A percentile compares a stretch with the other conserved stretches of the same genome.
These are phyloP conservation scores for Plasmodium knowlesi DNA, from an alignment of 169 alveolate genomes.

Conservation along the genomic window DNA sequence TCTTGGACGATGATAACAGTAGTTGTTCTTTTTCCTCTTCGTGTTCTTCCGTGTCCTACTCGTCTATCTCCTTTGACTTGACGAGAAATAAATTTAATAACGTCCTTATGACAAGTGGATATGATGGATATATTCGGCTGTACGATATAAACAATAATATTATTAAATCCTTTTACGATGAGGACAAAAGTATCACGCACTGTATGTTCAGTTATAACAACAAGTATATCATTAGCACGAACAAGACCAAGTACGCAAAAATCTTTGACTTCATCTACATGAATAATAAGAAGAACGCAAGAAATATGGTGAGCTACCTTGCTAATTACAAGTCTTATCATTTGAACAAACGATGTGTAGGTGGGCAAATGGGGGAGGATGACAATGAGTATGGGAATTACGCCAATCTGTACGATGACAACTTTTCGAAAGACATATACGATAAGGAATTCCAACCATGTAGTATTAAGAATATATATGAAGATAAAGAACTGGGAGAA, in stretches of 20 bases:
- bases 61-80: conserved; percentile 30
- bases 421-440: conserved; percentile 22
- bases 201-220: conserved; percentile 69
- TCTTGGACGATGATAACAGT: background rate
- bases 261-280: conserved; percentile 64
- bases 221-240: conserved; percentile 71
- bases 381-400: background rate
- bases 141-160: conserved; percentile 71
- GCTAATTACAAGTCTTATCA: conserved; percentile 23
- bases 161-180: conserved; percentile 63
- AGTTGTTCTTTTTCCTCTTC: conserved; percentile 27
- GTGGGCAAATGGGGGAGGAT: background rate
- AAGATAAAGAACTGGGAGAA: conserved; percentile 42
- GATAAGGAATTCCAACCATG: conserved; percentile 29
- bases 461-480: conserved; percentile 23
- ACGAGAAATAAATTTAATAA: conserved; percentile 32
- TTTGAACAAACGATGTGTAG: background rate
- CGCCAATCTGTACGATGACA: conserved; percentile 13
- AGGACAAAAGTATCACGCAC: conserved; percentile 68
- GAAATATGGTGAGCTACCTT: conserved; percentile 47
- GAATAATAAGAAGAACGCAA: conserved; percentile 62
- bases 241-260: conserved; percentile 29
- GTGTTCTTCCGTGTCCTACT: conserved; percentile 25
- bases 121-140: conserved; percentile 65
- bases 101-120: conserved; percentile 71